Conservation (phyloP, 169 alveolate genomes). For the Cyclospora cayetanensis region DNA sequence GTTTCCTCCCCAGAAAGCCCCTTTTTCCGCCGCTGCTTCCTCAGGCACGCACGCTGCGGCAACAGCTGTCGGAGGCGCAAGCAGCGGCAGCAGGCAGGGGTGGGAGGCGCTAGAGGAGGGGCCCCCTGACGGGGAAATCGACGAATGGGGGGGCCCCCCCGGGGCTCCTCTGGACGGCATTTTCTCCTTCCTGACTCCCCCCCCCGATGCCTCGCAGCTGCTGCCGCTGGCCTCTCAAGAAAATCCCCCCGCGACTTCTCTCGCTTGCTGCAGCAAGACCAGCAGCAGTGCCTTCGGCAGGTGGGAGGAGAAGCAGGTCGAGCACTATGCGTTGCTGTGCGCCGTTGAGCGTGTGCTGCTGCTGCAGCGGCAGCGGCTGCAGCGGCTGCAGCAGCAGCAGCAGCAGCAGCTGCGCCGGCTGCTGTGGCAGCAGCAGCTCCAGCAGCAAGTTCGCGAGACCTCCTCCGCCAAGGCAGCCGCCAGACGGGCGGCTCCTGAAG, state of each 20-base stretch:
- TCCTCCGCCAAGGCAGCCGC: neutral
- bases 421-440: slow-evolving; percentile 13
- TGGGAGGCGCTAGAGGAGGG: neutral
- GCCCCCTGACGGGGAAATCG: neutral
- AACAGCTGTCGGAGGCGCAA: neutral
- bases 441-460: neutral
- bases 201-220: neutral
- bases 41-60: neutral
- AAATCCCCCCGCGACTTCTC: neutral
- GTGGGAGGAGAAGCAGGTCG: slow-evolving; percentile 21
- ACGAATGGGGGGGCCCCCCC: neutral
- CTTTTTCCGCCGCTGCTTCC: neutral
- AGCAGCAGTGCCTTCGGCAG: slow-evolving; percentile 18
- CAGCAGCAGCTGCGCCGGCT: slow-evolving; percentile 12
- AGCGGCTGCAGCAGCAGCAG: neutral
- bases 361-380: slow-evolving; percentile 5
- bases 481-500: neutral
- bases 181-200: slow-evolving; percentile 9
- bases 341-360: slow-evolving; percentile 16
- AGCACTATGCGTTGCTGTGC: slow-evolving; percentile 61
- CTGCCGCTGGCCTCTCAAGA: neutral
- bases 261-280: slow-evolving; percentile 56
- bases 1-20: too few relatives aligned
- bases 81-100: neutral
- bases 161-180: neutral